These are phyloP conservation scores for Ammopiptanthus mongolicus DNA, from an alignment of 306 rosid genomes.

Conservation along the genomic window DNA sequence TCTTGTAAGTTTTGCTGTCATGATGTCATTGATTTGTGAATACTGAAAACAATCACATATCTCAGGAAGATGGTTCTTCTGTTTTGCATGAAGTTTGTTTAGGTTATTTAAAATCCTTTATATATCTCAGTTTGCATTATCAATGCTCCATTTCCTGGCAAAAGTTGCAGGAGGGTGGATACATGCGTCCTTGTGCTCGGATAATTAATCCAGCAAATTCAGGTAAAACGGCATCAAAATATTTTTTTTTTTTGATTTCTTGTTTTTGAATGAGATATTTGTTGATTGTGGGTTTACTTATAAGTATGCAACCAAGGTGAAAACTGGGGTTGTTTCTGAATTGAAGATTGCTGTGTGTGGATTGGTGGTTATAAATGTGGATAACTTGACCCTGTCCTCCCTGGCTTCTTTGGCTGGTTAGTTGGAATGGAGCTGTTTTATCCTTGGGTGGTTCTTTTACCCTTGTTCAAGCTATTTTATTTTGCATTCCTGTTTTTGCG, in stretches of 20 bases:
- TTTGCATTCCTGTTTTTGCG: background rate
- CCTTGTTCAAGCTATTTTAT: background rate
- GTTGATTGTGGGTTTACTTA: background rate
- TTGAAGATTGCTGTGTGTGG: background rate
- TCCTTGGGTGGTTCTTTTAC: background rate
- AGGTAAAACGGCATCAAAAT: constrained; percentile 30
- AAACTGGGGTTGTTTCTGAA: background rate
- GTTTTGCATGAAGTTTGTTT: background rate
- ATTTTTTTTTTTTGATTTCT: background rate
- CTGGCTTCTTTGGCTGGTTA: background rate
- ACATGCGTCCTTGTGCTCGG: constrained; percentile 39
- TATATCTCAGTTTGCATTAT: background rate
- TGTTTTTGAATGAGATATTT: background rate
- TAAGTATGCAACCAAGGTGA: background rate
- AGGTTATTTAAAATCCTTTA: background rate
- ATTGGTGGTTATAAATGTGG: background rate
- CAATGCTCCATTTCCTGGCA: constrained; percentile 14
- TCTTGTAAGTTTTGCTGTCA: background rate
- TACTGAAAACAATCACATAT: background rate
- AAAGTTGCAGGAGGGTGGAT: constrained; percentile 43
- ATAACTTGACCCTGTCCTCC: background rate
- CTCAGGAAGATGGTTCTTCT: background rate
- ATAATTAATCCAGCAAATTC: constrained; percentile 41
- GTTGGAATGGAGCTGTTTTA: background rate
- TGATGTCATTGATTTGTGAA: background rate